These are phyloP conservation scores for Buxus sempervirens DNA, from an alignment of 164 flowering plant genomes.

Conservation along the genomic window DNA sequence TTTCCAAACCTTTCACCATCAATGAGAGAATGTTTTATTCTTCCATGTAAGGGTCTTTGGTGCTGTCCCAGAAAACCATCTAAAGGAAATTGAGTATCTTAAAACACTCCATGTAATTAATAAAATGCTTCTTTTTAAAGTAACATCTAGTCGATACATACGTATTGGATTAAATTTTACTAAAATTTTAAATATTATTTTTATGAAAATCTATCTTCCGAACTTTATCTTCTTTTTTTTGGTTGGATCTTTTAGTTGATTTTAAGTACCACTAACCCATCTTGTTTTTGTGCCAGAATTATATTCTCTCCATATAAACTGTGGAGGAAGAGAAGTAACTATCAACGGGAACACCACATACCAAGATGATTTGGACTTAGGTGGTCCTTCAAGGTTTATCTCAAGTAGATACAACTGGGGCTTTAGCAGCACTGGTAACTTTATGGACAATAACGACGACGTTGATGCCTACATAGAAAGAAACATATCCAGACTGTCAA, in stretches of 20 bases:
- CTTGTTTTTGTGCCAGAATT: conserved; percentile 16
- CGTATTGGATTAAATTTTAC: neutral
- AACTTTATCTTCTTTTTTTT: too few relatives aligned
- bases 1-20: too few relatives aligned
- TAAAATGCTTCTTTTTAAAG: too few relatives aligned
- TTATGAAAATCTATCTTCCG: neutral
- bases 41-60: too few relatives aligned
- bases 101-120: neutral
- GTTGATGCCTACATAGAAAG: conserved; percentile 16
- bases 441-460: conserved; percentile 29
- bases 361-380: conserved; percentile 26
- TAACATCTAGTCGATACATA: neutral
- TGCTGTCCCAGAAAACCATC: neutral
- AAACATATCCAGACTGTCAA: conserved; percentile 26
- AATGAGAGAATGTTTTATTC: too few relatives aligned
- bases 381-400: conserved; percentile 28
- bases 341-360: conserved; percentile 19
- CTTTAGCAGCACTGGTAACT: conserved; percentile 60
- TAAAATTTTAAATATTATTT: too few relatives aligned
- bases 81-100: neutral
- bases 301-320: conserved; percentile 39
- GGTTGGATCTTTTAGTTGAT: neutral
- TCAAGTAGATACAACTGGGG: neutral
- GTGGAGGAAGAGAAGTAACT: conserved; percentile 40
- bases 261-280: neutral